phyloP scores from a whole-genome alignment of 169 alveolate species.

The Eimeria sp. region DNA sequence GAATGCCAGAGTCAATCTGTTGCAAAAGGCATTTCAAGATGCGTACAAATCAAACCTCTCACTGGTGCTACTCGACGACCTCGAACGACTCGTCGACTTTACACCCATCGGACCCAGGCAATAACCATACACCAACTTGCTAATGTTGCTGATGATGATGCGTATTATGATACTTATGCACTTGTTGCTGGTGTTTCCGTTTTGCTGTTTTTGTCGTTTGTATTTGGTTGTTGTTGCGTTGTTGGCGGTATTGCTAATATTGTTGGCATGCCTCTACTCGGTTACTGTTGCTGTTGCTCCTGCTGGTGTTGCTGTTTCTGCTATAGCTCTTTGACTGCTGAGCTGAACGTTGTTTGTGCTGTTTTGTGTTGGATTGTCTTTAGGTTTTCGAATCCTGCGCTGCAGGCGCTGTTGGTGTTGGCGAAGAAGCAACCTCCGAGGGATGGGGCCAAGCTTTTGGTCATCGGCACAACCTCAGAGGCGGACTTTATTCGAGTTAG shows the following conservation, averaged over 20 bases:
- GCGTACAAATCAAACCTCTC: constrained; percentile 98
- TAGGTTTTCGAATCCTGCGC: constrained; percentile 96
- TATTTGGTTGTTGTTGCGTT: neutral
- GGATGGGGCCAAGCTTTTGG: constrained; percentile 95
- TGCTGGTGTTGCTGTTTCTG: neutral
- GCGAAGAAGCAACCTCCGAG: constrained; percentile 98
- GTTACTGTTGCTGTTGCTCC: neutral
- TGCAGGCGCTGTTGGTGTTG: constrained; percentile 97
- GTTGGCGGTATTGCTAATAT: neutral
- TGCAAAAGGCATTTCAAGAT: constrained; percentile 98
- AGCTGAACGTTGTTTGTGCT: neutral
- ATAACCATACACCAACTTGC: too few relatives aligned
- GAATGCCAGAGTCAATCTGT: constrained; percentile 91
- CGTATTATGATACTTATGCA: neutral
- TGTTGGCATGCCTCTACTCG: too few relatives aligned
- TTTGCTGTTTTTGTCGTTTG: neutral
- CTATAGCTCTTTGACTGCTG: neutral
- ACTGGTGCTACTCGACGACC: constrained; percentile 97
- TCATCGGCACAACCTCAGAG: constrained; percentile 98
- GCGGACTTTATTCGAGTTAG: constrained; percentile 90
- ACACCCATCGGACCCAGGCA: constrained; percentile 98
- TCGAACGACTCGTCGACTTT: constrained; percentile 98
- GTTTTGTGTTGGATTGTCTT: neutral
- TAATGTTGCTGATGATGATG: neutral
- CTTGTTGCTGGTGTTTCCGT: neutral